Base-by-base conservation (phyloP, 495 filamentous ascomycete genomes). In the Neurospora sp. region DNA sequence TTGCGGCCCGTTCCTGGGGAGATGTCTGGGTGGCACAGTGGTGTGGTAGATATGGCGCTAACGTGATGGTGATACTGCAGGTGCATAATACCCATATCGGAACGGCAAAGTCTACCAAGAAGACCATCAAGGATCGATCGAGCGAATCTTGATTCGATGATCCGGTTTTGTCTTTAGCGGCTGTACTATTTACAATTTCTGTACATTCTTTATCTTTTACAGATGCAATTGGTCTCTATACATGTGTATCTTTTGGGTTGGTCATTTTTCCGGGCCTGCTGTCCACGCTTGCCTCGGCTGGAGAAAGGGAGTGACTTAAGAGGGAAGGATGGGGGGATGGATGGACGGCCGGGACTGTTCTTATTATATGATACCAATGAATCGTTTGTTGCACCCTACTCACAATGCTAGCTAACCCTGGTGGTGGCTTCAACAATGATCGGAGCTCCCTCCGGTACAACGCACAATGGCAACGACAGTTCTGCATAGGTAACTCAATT, bases 31-130 rank as follows among this genome's bases (percentile, higher is more conserved):
- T 41, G 46, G 35, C n/a, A 66, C 16, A 12, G 10, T 27, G 9
- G 35, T 54, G 9, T 16, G 46, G 66, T 14, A 6, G 35, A 10
- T 70, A 27, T 37, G 40, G 23, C 20, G 69, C 73, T 71, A 48
- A 74, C 23, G 39, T 42, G n/a, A 46, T 46, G 8, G 69, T 72
- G 40, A n/a, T 69, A 35, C 7, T 23, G 44, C 69, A 90, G 88
- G 89, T 91, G 48, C 92, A 94, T 83, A 94, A 94, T 77, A 95
- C 93, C 14, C 92, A 96, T 79, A 95, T 96, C 77, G 93, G 93
- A 69, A 94, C 92, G 0, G 93, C 93, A 54, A 94, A 92, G 85
- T 88, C 88, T 76, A 91, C 92, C 74, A 89, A 88, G 23, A 93
- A 91, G 79, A 31, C 54, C 5, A 62, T 62, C 54, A 62, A 62